Evolutionary conservation across 371 early-diverging fungal genomes (phyloP).

Genomic region (Dichotomocladium elegans): DNA sequence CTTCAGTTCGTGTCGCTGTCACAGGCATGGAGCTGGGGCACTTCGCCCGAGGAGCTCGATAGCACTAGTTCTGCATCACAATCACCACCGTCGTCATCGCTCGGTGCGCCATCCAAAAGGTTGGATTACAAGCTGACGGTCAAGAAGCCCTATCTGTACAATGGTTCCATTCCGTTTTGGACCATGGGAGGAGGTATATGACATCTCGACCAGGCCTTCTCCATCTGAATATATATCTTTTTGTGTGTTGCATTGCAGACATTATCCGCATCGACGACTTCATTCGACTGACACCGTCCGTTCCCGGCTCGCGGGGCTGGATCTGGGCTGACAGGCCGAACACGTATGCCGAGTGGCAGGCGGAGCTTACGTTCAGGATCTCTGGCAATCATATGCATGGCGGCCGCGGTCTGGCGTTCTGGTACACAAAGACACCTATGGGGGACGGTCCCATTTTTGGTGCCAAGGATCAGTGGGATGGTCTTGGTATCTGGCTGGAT

Average conservation of each 20-base stretch:
- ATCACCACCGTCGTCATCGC: not conserved
- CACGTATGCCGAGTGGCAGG: constrained; percentile 73
- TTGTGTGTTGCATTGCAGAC: constrained; percentile 34
- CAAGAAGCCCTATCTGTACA: constrained; percentile 61
- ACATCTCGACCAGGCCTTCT: not conserved
- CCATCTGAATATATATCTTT: not conserved
- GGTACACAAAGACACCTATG: constrained; percentile 71
- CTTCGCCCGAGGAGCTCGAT: no score
- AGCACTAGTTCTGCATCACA: not conserved
- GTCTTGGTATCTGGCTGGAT: constrained; percentile 68
- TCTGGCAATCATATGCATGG: constrained; percentile 65
- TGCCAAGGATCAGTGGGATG: constrained; percentile 66
- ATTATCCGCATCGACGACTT: constrained; percentile 51
- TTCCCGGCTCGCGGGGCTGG: constrained; percentile 61
- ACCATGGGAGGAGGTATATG: constrained; percentile 46
- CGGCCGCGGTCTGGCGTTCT: constrained; percentile 83
- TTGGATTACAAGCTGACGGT: constrained; percentile 66
- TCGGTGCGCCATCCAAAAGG: constrained; percentile 20
- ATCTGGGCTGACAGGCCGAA: constrained; percentile 71
- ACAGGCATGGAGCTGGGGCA: no score
- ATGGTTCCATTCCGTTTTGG: constrained; percentile 57
- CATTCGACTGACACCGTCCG: constrained; percentile 68
- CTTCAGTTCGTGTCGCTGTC: no score
- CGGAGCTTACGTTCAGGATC: constrained; percentile 62
- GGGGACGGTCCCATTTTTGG: constrained; percentile 72